Evolutionary conservation across 345 rosid species (phyloP).

Genomic region (Microthlaspi erraticum): DNA sequence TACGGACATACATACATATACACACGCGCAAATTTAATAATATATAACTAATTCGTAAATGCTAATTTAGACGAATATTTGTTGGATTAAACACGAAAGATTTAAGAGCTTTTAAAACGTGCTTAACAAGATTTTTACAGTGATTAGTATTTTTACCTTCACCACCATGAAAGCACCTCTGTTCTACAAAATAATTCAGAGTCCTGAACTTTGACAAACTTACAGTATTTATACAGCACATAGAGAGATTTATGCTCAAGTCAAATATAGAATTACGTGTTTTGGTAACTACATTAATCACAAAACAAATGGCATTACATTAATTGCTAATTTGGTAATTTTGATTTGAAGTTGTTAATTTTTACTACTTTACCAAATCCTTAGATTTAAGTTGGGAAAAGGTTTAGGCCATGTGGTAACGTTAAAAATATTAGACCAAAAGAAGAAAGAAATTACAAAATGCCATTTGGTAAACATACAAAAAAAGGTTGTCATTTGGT

Average conservation of each 20-base stretch:
- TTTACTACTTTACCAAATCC: no score
- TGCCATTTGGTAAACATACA: no score
- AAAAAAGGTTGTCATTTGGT: no score
- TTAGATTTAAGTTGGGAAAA: no score
- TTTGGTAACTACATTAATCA: background rate
- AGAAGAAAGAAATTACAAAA: background rate
- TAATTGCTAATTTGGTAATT: background rate
- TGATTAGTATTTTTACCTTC: constrained; percentile 24
- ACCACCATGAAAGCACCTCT: constrained; percentile 7
- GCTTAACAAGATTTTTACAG: background rate
- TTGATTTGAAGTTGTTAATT: background rate
- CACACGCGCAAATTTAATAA: background rate
- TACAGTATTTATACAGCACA: background rate
- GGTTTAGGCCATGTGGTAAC: background rate
- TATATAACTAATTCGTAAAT: background rate
- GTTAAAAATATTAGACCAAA: background rate
- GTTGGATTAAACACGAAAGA: constrained; percentile 1
- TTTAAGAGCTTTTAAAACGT: background rate
- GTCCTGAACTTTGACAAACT: background rate
- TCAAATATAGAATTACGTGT: background rate
- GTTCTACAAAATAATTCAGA: background rate
- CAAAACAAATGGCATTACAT: background rate
- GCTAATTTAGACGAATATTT: constrained; percentile 3
- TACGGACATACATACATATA: constrained; percentile 23
- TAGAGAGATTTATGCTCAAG: background rate